phyloP scores from a whole-genome alignment of 208 protist species.

The Angomonas desouzai region DNA sequence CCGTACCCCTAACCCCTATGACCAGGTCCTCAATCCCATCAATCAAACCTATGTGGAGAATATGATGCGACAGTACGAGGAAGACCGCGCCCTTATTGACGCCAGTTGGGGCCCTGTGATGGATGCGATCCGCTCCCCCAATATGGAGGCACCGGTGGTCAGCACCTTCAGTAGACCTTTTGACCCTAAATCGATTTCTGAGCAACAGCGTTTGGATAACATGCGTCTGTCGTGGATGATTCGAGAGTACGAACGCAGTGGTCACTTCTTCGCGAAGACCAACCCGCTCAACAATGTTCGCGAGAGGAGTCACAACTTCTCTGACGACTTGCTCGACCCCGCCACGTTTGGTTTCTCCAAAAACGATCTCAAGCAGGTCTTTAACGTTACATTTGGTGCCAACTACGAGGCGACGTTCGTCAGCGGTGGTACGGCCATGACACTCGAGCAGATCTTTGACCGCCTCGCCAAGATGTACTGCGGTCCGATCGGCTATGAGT shows the following conservation, averaged over 20 bases:
- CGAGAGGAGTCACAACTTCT: constrained; percentile 17
- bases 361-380: constrained; percentile 66
- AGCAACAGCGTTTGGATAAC: constrained; percentile 82
- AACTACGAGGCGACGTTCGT: constrained; percentile 74
- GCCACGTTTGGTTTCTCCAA: constrained; percentile 79
- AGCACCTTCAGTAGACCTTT: constrained; percentile 71
- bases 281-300: constrained; percentile 56
- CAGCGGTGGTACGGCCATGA: constrained; percentile 66
- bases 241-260: constrained; percentile 79
- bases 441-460: constrained; percentile 68
- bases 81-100: constrained; percentile 65
- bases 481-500: constrained; percentile 93
- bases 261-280: constrained; percentile 76
- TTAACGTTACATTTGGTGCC: constrained; percentile 77
- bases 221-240: constrained; percentile 91
- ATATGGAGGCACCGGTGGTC: constrained; percentile 56
- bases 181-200: constrained; percentile 47
- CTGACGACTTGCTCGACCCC: constrained; percentile 41
- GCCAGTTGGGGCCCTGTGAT: constrained; percentile 80
- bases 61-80: constrained; percentile 72
- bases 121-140: constrained; percentile 49
- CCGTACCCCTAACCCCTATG: constrained; percentile 68
- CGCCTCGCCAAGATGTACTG: constrained; percentile 87
- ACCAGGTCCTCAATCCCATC: constrained; percentile 62
- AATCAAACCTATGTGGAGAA: constrained; percentile 81